A percentile compares a stretch with the other conserved stretches of the same genome.
Conservation (phyloP, 2,329 filamentous ascomycete genomes). For the Verruconis gallopava region DNA sequence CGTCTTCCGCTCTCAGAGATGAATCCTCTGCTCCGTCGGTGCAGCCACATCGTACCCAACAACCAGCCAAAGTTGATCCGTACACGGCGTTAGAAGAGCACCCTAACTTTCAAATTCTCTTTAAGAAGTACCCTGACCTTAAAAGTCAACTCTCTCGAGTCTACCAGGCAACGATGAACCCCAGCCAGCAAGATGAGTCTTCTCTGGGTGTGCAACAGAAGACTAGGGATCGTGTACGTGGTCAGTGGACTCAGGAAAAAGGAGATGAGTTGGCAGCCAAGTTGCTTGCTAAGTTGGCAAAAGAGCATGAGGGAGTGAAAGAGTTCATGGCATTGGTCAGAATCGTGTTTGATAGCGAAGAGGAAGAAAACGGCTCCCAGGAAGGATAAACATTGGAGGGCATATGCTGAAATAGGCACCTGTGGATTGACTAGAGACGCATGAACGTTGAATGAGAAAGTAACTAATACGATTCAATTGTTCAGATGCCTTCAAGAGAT, state of each 20-base stretch:
- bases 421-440: too few relatives aligned
- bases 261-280: conserved; percentile 22
- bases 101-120: conserved; percentile 19
- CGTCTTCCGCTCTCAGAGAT: too few relatives aligned
- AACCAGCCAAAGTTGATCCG: too few relatives aligned
- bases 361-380: conserved; percentile 1
- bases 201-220: neutral
- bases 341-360: conserved; percentile 15
- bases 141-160: conserved; percentile 21
- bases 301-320: conserved; percentile 25
- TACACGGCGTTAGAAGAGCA: conserved; percentile 10
- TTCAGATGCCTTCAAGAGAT: too few relatives aligned
- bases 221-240: conserved; percentile 10
- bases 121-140: conserved; percentile 22
- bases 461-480: too few relatives aligned
- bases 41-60: too few relatives aligned
- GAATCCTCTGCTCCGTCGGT: too few relatives aligned
- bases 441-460: too few relatives aligned
- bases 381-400: too few relatives aligned
- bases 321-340: conserved; percentile 26
- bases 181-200: conserved; percentile 11
- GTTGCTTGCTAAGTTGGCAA: conserved; percentile 17
- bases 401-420: too few relatives aligned
- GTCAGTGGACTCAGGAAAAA: conserved; percentile 25
- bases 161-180: conserved; percentile 24